Conservation (phyloP, 306 rosid species). For the Prunus dulcis region DNA sequence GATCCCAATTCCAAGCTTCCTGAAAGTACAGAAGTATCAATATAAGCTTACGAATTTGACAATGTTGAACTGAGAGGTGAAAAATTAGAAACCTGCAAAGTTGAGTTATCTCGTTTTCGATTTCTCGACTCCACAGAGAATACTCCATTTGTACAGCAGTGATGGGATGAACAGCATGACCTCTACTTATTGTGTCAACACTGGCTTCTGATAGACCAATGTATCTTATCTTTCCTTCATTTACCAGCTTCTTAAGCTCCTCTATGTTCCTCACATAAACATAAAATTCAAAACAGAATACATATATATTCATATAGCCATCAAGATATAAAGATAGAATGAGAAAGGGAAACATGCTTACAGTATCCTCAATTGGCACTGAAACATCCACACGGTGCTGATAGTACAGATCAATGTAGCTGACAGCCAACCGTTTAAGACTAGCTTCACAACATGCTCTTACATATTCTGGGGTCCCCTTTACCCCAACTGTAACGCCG, state of each 20-base stretch:
- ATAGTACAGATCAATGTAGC: constrained; percentile 57
- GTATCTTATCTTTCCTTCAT: constrained; percentile 61
- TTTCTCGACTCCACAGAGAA: constrained; percentile 62
- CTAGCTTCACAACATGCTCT: constrained; percentile 67
- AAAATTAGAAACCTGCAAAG: constrained; percentile 43
- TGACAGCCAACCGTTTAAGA: constrained; percentile 43
- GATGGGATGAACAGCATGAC: constrained; percentile 65
- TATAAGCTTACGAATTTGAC: neutral
- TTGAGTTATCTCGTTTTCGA: constrained; percentile 58
- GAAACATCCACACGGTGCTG: constrained; percentile 56
- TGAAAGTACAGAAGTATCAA: constrained; percentile 15
- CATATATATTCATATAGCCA: no score
- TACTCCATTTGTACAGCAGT: constrained; percentile 76
- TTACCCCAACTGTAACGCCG: constrained; percentile 23
- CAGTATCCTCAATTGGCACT: constrained; percentile 77
- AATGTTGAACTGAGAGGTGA: neutral
- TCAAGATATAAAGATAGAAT: neutral
- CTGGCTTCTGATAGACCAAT: constrained; percentile 63
- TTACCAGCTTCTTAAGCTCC: constrained; percentile 59
- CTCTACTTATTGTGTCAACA: constrained; percentile 58
- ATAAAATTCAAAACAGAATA: neutral
- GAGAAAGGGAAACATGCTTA: constrained; percentile 25
- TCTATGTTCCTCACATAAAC: neutral
- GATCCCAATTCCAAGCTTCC: constrained; percentile 68
- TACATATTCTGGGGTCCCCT: constrained; percentile 59